These are phyloP conservation scores for Combretum micranthum DNA, from an alignment of 345 rosid genomes.

Conservation along the genomic window DNA sequence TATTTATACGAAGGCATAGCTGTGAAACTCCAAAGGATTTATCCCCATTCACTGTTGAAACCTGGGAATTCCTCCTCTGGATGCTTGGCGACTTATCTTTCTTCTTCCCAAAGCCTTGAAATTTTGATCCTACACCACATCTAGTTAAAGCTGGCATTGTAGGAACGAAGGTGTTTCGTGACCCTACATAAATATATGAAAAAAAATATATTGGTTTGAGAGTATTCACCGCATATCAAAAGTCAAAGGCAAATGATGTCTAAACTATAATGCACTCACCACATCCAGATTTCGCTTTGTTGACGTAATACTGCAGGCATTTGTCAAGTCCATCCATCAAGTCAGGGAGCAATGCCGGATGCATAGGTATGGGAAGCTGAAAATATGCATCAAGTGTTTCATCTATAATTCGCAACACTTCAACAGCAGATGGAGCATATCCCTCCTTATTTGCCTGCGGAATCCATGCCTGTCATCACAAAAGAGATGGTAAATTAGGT, in stretches of 20 bases:
- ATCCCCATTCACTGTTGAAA: conserved; percentile 53
- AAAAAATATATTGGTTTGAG: background rate
- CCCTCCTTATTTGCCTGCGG: conserved; percentile 61
- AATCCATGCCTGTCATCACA: conserved; percentile 60
- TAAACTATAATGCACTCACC: conserved; percentile 41
- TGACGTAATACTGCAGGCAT: conserved; percentile 78
- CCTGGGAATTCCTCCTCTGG: conserved; percentile 79
- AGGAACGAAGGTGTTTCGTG: conserved; percentile 67
- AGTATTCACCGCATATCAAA: conserved; percentile 3
- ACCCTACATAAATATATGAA: conserved; percentile 46
- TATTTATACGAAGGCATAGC: conserved; percentile 72
- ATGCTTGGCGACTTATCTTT: conserved; percentile 66
- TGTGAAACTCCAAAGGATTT: conserved; percentile 61
- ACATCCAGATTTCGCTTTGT: conserved; percentile 86
- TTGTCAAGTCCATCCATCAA: conserved; percentile 79
- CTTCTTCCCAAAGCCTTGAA: conserved; percentile 90
- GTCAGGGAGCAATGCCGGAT: conserved; percentile 84
- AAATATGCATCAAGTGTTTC: conserved; percentile 87
- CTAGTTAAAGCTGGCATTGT: conserved; percentile 94
- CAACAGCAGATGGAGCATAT: conserved; percentile 74
- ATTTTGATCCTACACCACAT: conserved; percentile 70
- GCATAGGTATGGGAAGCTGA: conserved; percentile 93
- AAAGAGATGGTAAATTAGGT: conserved; percentile 5
- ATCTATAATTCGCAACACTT: conserved; percentile 68
- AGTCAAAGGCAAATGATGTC: conserved; percentile 4